Evolutionary conservation across 1,284 basidiomycete genomes (phyloP).

Genomic region (Golubevia sp.): DNA sequence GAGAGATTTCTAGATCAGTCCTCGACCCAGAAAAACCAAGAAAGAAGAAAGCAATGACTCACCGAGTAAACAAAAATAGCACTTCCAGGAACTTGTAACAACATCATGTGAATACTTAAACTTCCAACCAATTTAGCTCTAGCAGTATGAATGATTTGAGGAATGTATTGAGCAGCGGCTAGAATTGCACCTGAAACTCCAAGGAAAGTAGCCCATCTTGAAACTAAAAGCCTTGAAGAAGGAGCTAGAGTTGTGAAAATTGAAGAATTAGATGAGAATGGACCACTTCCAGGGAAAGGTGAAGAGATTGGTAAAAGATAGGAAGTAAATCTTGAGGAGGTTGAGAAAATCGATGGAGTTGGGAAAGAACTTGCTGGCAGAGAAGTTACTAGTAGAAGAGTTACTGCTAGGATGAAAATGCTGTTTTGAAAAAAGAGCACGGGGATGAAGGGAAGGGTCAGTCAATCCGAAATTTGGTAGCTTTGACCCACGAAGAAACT

Average conservation of each 20-base stretch:
- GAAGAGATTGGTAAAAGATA: no score
- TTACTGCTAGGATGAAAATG: constrained; percentile 18
- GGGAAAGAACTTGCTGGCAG: constrained; percentile 20
- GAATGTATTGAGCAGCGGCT: constrained; percentile 82
- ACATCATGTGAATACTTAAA: constrained; percentile 90
- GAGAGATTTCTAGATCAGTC: not conserved
- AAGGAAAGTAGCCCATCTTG: constrained; percentile 80
- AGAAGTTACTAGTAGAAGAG: constrained; percentile 17
- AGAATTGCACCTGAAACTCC: constrained; percentile 80
- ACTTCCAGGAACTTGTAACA: constrained; percentile 74
- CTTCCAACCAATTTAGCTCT: constrained; percentile 81
- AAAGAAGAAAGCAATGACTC: constrained; percentile 4
- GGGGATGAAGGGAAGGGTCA: not conserved
- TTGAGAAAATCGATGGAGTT: constrained; percentile 6
- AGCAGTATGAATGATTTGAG: constrained; percentile 83
- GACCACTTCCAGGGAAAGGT: not conserved
- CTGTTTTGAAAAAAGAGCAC: not conserved
- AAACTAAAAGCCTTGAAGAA: constrained; percentile 59
- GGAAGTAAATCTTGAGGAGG: no score
- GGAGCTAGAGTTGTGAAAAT: constrained; percentile 10
- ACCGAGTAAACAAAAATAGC: constrained; percentile 59
- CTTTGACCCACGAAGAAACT: constrained; percentile 74
- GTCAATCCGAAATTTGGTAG: not conserved
- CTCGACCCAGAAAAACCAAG: not conserved
- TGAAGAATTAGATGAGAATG: not conserved